These are phyloP conservation scores for Chytriomyces hyalinus DNA, from an alignment of 192 early-diverging fungal species.

Conservation along the genomic window DNA sequence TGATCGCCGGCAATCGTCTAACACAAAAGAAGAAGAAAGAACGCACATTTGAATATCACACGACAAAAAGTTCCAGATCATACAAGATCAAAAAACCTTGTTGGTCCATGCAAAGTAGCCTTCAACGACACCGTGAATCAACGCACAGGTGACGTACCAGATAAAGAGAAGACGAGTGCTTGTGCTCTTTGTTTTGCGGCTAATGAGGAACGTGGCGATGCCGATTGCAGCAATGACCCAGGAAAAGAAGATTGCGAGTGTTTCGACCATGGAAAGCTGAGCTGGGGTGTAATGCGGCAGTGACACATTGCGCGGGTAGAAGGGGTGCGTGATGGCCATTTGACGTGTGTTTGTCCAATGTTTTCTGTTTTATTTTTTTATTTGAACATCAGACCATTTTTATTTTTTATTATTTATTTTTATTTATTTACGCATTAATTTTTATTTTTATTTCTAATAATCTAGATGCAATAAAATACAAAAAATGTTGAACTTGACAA, in stretches of 20 bases:
- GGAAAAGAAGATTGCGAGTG: conserved; percentile 50
- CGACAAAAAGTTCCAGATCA: too few relatives aligned
- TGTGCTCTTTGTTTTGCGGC: conserved; percentile 23
- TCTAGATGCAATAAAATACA: too few relatives aligned
- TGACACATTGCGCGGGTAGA: conserved; percentile 38
- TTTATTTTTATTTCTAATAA: too few relatives aligned
- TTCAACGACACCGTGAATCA: conserved; percentile 84
- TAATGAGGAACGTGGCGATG: conserved; percentile 33
- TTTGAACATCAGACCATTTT: background rate
- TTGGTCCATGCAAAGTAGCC: conserved; percentile 83
- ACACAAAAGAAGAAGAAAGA: too few relatives aligned
- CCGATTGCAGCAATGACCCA: conserved; percentile 21
- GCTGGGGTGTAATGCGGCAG: conserved; percentile 52
- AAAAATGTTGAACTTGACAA: too few relatives aligned
- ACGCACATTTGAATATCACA: background rate
- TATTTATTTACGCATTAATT: too few relatives aligned
- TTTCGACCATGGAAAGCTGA: conserved; percentile 32
- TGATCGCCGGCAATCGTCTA: conserved; percentile 71
- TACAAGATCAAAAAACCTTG: background rate
- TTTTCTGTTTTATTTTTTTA: background rate
- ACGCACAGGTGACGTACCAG: conserved; percentile 85
- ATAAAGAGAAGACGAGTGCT: conserved; percentile 63
- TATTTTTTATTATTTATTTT: too few relatives aligned
- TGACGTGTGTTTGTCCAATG: background rate
- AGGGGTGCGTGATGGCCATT: conserved; percentile 44